Evolutionary conservation across 1,284 basidiomycete genomes (phyloP), one percentile per base, ranked within the genome.

Genomic region (Gomphus sp.): DNA sequence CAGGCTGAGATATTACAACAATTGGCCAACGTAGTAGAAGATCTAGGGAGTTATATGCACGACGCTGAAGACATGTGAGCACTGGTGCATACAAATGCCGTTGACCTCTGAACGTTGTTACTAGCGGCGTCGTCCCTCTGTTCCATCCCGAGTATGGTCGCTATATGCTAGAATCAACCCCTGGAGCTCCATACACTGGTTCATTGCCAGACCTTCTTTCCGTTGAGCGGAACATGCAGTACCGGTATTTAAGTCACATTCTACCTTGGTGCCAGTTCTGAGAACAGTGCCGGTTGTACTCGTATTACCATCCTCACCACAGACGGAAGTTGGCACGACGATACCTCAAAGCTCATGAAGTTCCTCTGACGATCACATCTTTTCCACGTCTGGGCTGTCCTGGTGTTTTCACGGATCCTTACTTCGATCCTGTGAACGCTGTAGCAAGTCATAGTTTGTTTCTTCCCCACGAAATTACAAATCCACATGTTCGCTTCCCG

Each of bases 101-200:
- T 54, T 61, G 52, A 51, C 61, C 58, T 59, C 60, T 61, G 43
- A 62, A 25, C 48, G 49, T 22, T 37, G 48, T 48, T 49, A 51
- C 52, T 66, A 94, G 90, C 52, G 76, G 82, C 39, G 78, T 84
- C 22, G 81, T 93, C 31, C 94, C 95, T 3, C 91, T 88, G n/a
- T 99, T 97, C 70, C 97, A 99, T 70, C 96, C 96, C 14, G 97
- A 99, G 72, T 99, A 96, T 74, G 97, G 96, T 53, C 84, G 95
- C 45, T 99, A 93, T 77, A 99, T 99, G 97, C 80, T 99, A 59
- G 97, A 99, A 73, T 94, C 93, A 7, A 99, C 96, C 0, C 97
- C 97, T 0, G 97, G 97, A 2, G 82, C 83, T 47, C 97, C 97
- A 1, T 99, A 98, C 74, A 89, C 91, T 6, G 93, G 91, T 16